Conservation (phyloP, 1,284 basidiomycete species). For the Vanrija humicola region DNA sequence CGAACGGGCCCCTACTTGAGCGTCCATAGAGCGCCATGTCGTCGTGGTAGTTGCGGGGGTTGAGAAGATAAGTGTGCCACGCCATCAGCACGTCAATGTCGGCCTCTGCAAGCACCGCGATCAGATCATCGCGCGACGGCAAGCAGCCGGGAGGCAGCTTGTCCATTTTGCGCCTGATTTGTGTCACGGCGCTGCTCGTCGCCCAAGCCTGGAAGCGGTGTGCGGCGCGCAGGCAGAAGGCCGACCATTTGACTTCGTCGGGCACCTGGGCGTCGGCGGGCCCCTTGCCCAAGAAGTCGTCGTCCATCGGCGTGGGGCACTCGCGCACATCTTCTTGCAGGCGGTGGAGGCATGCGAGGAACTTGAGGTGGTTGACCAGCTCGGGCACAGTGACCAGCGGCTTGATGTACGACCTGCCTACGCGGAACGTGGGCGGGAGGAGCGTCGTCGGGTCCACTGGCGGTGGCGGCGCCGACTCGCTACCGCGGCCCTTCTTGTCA, state of each 20-base stretch:
- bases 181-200: not conserved
- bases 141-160: too few relatives aligned
- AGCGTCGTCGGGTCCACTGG: slow-evolving; percentile 16
- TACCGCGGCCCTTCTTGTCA: not conserved
- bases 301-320: not conserved
- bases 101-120: not conserved
- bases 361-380: slow-evolving; percentile 22
- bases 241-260: slow-evolving; percentile 17
- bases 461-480: not conserved
- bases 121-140: not conserved
- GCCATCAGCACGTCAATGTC: slow-evolving; percentile 32
- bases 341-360: slow-evolving; percentile 19
- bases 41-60: slow-evolving; percentile 24
- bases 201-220: slow-evolving; percentile 14
- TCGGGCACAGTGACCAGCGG: slow-evolving; percentile 17
- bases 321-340: slow-evolving; percentile 18
- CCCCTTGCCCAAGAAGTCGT: not conserved
- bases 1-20: not conserved
- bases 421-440: slow-evolving; percentile 16
- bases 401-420: slow-evolving; percentile 4
- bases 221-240: slow-evolving; percentile 17
- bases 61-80: slow-evolving; percentile 41
- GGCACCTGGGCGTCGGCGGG: not conserved
- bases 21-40: slow-evolving; percentile 14
- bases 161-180: not conserved